These are phyloP conservation scores for Apiotrichum laibachii DNA, from an alignment of 1,284 basidiomycete genomes.

Conservation along the genomic window DNA sequence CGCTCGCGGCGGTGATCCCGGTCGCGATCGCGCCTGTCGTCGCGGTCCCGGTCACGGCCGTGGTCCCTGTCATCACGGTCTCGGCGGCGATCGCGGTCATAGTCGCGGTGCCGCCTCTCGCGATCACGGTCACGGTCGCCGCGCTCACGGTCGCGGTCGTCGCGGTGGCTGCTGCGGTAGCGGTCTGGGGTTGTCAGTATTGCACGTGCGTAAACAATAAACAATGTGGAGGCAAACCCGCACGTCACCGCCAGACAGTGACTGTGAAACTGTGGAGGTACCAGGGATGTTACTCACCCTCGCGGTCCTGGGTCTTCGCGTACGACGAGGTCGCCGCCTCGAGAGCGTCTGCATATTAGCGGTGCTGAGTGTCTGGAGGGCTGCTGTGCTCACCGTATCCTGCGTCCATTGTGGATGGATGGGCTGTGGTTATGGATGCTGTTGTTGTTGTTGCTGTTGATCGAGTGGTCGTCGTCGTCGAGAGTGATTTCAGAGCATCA, in stretches of 20 bases:
- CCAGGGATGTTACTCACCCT: conserved; percentile 15
- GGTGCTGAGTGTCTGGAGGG: background rate
- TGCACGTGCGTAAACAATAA: too few relatives aligned
- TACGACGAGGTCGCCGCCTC: conserved; percentile 34
- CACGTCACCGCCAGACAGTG: too few relatives aligned
- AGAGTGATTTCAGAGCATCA: background rate
- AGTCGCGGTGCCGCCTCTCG: too few relatives aligned
- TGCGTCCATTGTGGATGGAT: conserved; percentile 27
- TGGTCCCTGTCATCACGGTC: conserved; percentile 19
- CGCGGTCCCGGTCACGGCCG: conserved; percentile 13
- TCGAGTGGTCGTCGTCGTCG: background rate
- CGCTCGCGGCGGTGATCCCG: conserved; percentile 10
- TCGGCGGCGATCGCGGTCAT: conserved; percentile 21
- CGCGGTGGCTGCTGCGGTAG: conserved; percentile 12
- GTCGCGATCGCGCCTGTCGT: conserved; percentile 7
- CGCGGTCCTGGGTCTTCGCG: conserved; percentile 20
- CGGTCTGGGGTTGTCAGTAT: too few relatives aligned
- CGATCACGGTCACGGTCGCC: too few relatives aligned
- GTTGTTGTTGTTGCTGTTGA: background rate
- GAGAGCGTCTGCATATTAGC: conserved; percentile 26
- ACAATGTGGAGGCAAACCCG: too few relatives aligned
- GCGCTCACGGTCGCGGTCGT: conserved; percentile 1
- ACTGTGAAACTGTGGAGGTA: background rate
- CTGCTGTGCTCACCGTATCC: conserved; percentile 29
- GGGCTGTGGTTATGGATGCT: background rate